These are phyloP conservation scores for Chlorella sp. DNA, from an alignment of 139 green algal species.

Conservation along the genomic window DNA sequence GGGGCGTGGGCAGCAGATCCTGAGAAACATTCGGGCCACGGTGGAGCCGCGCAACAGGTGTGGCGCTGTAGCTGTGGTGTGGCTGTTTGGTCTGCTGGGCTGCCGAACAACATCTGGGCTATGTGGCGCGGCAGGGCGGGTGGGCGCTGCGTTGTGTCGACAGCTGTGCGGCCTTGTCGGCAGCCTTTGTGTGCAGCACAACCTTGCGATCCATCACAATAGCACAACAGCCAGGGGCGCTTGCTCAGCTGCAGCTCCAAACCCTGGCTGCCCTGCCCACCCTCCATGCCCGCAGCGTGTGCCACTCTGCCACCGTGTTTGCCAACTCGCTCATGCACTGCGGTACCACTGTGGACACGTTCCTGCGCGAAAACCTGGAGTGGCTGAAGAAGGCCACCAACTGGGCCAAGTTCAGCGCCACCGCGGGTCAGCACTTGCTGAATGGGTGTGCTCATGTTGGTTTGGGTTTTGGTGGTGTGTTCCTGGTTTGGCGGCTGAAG, in stretches of 20 bases:
- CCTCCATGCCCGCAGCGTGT: conserved; percentile 77
- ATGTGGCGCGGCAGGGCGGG: too few species aligned
- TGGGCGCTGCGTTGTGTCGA: too few species aligned
- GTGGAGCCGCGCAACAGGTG: conserved; percentile 76
- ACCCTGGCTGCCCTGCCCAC: too few species aligned
- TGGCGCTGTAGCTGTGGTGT: too few species aligned
- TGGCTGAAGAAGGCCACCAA: conserved; percentile 98
- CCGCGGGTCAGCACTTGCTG: conserved; percentile 63
- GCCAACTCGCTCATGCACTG: conserved; percentile 97
- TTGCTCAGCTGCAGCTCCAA: too few species aligned
- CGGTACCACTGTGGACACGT: conserved; percentile 96
- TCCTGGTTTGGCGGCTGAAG: conserved; percentile 96
- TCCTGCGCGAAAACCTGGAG: conserved; percentile 96
- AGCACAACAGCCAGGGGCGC: too few species aligned
- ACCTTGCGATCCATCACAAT: too few species aligned
- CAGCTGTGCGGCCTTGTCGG: too few species aligned
- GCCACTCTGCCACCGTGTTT: conserved; percentile 93
- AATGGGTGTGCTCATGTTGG: too few species aligned
- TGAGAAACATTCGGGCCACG: conserved; percentile 91
- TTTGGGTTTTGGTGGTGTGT: conserved; percentile 44
- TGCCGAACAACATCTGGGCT: not conserved
- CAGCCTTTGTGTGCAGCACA: too few species aligned
- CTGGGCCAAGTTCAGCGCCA: conserved; percentile 99
- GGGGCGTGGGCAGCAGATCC: too few species aligned
- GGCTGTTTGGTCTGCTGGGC: not conserved